A percentile compares a stretch with the other conserved stretches of the same genome.
Conservation (phyloP, 2,329 filamentous ascomycete genomes). For the Fusarium abutilonis region DNA sequence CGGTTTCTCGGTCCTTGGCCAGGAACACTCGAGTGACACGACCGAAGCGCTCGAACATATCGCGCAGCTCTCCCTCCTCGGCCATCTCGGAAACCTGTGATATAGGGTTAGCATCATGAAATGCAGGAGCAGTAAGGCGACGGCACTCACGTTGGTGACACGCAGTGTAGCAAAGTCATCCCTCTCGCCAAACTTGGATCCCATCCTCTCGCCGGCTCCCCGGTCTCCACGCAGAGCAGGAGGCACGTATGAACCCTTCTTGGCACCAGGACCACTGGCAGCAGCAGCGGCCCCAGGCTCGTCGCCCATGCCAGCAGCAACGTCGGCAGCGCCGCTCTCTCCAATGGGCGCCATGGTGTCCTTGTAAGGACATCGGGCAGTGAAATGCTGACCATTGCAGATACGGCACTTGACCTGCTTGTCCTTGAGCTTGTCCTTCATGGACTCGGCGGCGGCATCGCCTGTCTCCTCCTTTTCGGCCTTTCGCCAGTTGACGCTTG, state of each 20-base stretch:
- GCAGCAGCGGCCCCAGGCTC: slow-evolving; percentile 59
- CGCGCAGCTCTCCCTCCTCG: slow-evolving; percentile 92
- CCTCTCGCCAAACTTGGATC: slow-evolving; percentile 87
- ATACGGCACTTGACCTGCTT: slow-evolving; percentile 99
- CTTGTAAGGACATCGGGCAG: slow-evolving; percentile 98
- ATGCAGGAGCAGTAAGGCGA: neutral
- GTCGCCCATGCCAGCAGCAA: slow-evolving; percentile 65
- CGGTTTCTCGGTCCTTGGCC: slow-evolving; percentile 96
- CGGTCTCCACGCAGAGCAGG: slow-evolving; percentile 84
- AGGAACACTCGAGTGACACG: slow-evolving; percentile 97
- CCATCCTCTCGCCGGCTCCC: slow-evolving; percentile 81
- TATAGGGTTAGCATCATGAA: slow-evolving; percentile 43
- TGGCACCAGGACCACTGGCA: slow-evolving; percentile 48
- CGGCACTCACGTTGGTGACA: slow-evolving; percentile 90
- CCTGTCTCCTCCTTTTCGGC: slow-evolving; percentile 84
- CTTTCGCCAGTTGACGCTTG: slow-evolving; percentile 92
- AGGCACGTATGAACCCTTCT: slow-evolving; percentile 89
- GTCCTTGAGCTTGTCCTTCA: slow-evolving; percentile 90
- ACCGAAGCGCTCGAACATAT: slow-evolving; percentile 98
- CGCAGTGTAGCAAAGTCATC: slow-evolving; percentile 96
- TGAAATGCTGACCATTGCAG: slow-evolving; percentile 99
- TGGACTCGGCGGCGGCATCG: slow-evolving; percentile 75
- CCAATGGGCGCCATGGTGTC: slow-evolving; percentile 95
- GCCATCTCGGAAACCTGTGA: slow-evolving; percentile 91
- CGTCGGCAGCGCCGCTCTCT: slow-evolving; percentile 64